Conservation (phyloP, 2,329 filamentous ascomycete genomes). For the Cladobotryum mycophilum region DNA sequence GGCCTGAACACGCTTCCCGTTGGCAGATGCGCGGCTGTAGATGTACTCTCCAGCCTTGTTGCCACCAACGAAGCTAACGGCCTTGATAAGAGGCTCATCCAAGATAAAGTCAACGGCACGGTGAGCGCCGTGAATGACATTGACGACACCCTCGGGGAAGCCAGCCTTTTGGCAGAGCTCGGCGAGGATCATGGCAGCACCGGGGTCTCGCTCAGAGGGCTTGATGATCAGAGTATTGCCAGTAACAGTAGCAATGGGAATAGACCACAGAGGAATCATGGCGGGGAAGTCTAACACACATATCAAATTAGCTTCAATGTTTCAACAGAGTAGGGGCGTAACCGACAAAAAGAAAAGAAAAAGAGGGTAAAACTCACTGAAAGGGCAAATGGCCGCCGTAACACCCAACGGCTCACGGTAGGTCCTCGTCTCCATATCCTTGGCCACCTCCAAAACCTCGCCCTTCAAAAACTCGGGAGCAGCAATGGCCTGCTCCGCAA, state of each 20-base stretch:
- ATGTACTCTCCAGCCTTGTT: constrained; percentile 90
- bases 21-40: constrained; percentile 68
- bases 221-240: constrained; percentile 82
- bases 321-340: constrained; percentile 12
- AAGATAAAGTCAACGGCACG: constrained; percentile 81
- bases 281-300: constrained; percentile 70
- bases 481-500: constrained; percentile 74
- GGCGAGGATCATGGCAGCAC: constrained; percentile 77
- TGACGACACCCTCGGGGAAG: constrained; percentile 75
- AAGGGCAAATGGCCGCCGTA: constrained; percentile 78
- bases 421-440: constrained; percentile 83
- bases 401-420: constrained; percentile 79
- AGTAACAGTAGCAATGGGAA: constrained; percentile 76
- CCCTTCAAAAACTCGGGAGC: constrained; percentile 78
- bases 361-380: constrained; percentile 50
- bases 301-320: neutral
- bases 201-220: constrained; percentile 79
- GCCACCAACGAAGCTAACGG: constrained; percentile 77
- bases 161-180: constrained; percentile 75
- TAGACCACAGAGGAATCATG: constrained; percentile 90
- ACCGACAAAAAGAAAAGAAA: too few relatives aligned
- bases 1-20: constrained; percentile 83
- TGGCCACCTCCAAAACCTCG: constrained; percentile 76
- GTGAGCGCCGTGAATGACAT: constrained; percentile 75
- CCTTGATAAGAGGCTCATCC: constrained; percentile 79